Conservation (phyloP, 371 early-diverging fungal species). For the Mortierella sp. region DNA sequence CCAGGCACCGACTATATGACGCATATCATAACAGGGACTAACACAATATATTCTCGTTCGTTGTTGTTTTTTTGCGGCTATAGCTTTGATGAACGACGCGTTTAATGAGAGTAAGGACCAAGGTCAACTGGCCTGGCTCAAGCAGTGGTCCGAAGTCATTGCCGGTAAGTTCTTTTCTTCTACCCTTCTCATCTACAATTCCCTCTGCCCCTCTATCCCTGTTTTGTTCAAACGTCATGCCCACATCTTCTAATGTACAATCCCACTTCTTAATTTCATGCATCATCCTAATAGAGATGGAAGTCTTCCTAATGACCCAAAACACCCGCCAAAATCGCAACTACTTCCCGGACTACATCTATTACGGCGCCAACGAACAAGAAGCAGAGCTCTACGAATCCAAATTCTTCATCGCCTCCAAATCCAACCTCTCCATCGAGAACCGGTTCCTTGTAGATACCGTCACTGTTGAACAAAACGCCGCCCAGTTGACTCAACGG, state of each 20-base stretch:
- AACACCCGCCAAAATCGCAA: slow-evolving; percentile 40
- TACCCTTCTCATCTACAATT: background rate
- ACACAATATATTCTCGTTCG: background rate
- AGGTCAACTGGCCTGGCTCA: slow-evolving; percentile 50
- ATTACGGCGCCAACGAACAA: slow-evolving; percentile 47
- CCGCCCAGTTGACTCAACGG: slow-evolving; percentile 24
- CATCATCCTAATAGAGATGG: slow-evolving; percentile 29
- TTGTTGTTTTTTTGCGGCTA: background rate
- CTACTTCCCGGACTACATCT: slow-evolving; percentile 52
- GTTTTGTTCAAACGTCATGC: background rate
- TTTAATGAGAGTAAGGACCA: slow-evolving; percentile 43
- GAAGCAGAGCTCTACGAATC: slow-evolving; percentile 52
- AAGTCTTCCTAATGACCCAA: slow-evolving; percentile 26
- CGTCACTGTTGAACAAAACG: slow-evolving; percentile 26
- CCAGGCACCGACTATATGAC: too few species aligned
- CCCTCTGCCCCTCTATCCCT: background rate
- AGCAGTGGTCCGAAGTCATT: slow-evolving; percentile 55
- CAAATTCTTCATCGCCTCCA: slow-evolving; percentile 37
- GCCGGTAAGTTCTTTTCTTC: slow-evolving; percentile 18
- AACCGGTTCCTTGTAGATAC: slow-evolving; percentile 51
- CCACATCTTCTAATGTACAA: background rate
- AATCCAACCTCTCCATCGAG: slow-evolving; percentile 51
- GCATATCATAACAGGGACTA: background rate
- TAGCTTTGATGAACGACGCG: slow-evolving; percentile 57
- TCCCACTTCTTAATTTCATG: background rate